Evolutionary conservation across 2,329 filamentous ascomycete genomes (phyloP).

Genomic region (Hypoxylon sp.): DNA sequence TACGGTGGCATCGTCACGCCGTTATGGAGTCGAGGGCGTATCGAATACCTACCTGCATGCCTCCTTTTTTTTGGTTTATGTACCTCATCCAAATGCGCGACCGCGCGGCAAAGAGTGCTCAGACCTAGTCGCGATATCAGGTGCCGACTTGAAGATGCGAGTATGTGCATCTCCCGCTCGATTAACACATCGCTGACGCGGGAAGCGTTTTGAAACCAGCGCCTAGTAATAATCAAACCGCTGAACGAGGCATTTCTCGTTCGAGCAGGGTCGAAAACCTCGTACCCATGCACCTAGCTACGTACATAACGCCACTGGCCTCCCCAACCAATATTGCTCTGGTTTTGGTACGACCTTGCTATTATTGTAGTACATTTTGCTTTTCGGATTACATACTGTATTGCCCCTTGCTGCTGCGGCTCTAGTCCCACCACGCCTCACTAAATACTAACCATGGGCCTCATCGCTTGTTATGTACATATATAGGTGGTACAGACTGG

Average conservation of each 20-base stretch:
- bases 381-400: conserved; percentile 23
- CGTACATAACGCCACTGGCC: conserved; percentile 21
- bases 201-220: conserved; percentile 18
- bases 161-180: conserved; percentile 34
- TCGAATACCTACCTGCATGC: too few species aligned
- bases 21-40: neutral
- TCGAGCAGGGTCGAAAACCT: conserved; percentile 13
- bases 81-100: conserved; percentile 9
- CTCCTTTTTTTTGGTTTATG: too few species aligned
- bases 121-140: conserved; percentile 32
- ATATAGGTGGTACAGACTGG: conserved; percentile 15
- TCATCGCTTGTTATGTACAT: conserved; percentile 4
- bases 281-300: neutral
- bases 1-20: neutral
- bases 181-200: conserved; percentile 9
- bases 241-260: conserved; percentile 15
- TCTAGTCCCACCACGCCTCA: conserved; percentile 19
- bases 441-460: conserved; percentile 18
- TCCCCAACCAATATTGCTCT: conserved; percentile 30
- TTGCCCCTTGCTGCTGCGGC: conserved; percentile 18
- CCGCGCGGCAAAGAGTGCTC: conserved; percentile 5
- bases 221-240: conserved; percentile 16
- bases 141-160: conserved; percentile 35
- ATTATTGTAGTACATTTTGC: conserved; percentile 23
- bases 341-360: conserved; percentile 30